A percentile compares a stretch with the other conserved stretches of the same genome.
Conservation (phyloP, 371 early-diverging fungal species). For the Blakeslea trispora region DNA sequence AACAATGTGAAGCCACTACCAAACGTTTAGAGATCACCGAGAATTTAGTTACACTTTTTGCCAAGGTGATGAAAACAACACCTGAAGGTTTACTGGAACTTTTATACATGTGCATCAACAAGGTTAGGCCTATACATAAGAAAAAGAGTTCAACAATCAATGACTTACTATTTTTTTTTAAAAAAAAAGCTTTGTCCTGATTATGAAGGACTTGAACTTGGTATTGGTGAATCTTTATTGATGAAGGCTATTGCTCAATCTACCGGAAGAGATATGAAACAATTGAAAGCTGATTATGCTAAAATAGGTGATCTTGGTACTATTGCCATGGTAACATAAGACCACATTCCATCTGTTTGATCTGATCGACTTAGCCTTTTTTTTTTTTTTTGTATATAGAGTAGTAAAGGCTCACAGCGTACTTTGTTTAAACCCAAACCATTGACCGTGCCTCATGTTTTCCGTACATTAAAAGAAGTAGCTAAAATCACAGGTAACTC, state of each 20-base stretch:
- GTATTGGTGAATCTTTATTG: slow-evolving; percentile 93
- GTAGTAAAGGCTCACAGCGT: slow-evolving; percentile 74
- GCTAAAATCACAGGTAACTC: slow-evolving; percentile 80
- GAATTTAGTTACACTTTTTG: slow-evolving; percentile 76
- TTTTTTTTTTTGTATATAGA: slow-evolving; percentile 52
- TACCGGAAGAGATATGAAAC: slow-evolving; percentile 75
- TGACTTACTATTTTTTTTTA: background rate
- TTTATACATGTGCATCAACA: slow-evolving; percentile 93
- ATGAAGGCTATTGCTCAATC: slow-evolving; percentile 94
- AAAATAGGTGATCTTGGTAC: slow-evolving; percentile 91
- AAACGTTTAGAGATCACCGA: slow-evolving; percentile 84
- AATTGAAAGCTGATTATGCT: slow-evolving; percentile 80
- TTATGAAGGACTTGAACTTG: slow-evolving; percentile 95
- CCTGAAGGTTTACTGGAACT: slow-evolving; percentile 74
- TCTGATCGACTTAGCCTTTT: background rate
- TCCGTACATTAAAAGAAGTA: slow-evolving; percentile 87
- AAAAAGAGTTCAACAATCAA: background rate
- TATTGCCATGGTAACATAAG: slow-evolving; percentile 74
- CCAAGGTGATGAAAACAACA: slow-evolving; percentile 66
- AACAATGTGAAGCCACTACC: slow-evolving; percentile 71
- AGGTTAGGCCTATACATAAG: too few relatives aligned
- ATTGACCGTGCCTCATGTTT: slow-evolving; percentile 82
- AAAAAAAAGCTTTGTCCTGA: slow-evolving; percentile 82
- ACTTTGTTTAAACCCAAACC: slow-evolving; percentile 81
- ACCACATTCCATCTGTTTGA: background rate